Conservation (phyloP, 1,139 yeast genomes). For the Taiozyma sp. region DNA sequence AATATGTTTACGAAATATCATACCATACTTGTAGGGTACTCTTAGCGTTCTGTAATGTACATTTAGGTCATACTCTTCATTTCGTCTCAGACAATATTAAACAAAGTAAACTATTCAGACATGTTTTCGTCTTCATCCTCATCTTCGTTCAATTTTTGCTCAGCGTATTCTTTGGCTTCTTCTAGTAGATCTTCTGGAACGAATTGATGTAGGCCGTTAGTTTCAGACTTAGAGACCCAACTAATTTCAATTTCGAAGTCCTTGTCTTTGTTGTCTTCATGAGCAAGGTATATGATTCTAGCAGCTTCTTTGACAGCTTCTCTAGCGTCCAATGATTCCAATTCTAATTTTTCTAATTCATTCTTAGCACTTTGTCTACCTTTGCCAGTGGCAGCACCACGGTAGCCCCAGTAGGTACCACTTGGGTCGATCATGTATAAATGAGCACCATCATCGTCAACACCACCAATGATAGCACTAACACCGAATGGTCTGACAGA, state of each 20-base stretch:
- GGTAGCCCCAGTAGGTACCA: constrained; percentile 96
- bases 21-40: background rate
- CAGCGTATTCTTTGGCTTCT: constrained; percentile 81
- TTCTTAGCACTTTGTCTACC: constrained; percentile 97
- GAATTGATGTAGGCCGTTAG: constrained; percentile 75
- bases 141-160: constrained; percentile 76
- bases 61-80: background rate
- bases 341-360: constrained; percentile 87
- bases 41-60: background rate
- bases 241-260: constrained; percentile 93
- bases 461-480: constrained; percentile 89
- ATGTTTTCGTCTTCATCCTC: constrained; percentile 43
- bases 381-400: constrained; percentile 96
- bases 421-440: constrained; percentile 97
- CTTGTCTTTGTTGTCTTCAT: constrained; percentile 96
- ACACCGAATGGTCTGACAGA: constrained; percentile 98
- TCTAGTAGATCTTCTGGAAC: constrained; percentile 74
- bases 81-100: background rate
- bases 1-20: background rate
- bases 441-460: constrained; percentile 85
- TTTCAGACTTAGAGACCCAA: constrained; percentile 77
- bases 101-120: constrained; percentile 15
- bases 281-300: constrained; percentile 86
- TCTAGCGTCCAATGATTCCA: constrained; percentile 59
- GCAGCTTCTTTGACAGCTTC: constrained; percentile 96